A percentile compares a stretch with the other conserved stretches of the same genome.
phyloP scores from a whole-genome alignment of 805 yeast species.

The Lachancea cidri region DNA sequence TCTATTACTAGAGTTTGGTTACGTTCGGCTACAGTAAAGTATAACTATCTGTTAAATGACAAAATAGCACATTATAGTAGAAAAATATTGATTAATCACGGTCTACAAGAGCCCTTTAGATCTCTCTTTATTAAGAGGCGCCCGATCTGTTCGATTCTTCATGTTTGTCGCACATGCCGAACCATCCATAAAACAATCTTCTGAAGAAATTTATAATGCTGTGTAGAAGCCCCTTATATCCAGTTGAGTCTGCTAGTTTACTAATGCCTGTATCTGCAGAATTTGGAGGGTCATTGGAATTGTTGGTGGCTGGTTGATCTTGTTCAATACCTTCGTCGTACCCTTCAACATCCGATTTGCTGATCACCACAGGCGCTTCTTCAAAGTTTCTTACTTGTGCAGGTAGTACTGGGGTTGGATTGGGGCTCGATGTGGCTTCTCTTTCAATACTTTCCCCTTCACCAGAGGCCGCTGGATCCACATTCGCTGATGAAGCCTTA shows the following conservation, averaged over 20 bases:
- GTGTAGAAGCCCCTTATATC: conserved; percentile 16
- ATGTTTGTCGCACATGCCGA: conserved; percentile 5
- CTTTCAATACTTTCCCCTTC: conserved; percentile 2
- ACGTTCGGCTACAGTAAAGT: no score
- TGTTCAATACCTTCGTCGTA: conserved; percentile 10
- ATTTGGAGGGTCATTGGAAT: conserved; percentile 6
- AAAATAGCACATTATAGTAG: neutral
- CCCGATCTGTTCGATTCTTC: neutral
- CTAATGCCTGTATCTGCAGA: conserved; percentile 12
- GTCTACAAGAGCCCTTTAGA: neutral
- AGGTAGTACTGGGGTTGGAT: conserved; percentile 20
- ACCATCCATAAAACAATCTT: conserved; percentile 18
- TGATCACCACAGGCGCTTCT: conserved; percentile 13
- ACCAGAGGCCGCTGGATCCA: neutral
- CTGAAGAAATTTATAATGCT: conserved; percentile 19
- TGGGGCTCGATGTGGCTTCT: conserved; percentile 29
- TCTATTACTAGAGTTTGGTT: no score
- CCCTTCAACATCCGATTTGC: conserved; percentile 15
- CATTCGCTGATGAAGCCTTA: conserved; percentile 2
- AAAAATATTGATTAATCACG: neutral
- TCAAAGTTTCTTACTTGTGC: neutral
- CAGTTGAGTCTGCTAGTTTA: conserved; percentile 12
- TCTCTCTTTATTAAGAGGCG: neutral
- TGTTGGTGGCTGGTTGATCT: conserved; percentile 5
- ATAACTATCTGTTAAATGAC: neutral